Conservation (phyloP, 2,329 filamentous ascomycete species). For the Epichloe gansuensis region DNA sequence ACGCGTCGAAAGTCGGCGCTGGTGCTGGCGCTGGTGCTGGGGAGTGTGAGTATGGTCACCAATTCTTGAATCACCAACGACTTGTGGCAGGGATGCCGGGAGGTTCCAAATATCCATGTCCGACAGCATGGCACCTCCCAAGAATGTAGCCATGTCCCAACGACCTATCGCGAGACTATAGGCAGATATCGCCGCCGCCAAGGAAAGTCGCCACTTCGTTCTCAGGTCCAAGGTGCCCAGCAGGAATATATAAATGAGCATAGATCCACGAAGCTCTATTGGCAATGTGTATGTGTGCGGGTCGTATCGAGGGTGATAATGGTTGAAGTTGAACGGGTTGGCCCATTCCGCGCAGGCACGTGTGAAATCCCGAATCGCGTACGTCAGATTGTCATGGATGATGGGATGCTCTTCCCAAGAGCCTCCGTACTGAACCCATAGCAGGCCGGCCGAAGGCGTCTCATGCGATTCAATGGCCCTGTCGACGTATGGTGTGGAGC, state of each 20-base stretch:
- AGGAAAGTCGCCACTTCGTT: constrained; percentile 19
- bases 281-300: constrained; percentile 30
- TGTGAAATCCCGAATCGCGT: constrained; percentile 26
- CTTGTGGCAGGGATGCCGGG: background rate
- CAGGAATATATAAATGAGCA: constrained; percentile 27
- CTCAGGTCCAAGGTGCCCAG: constrained; percentile 25
- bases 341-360: constrained; percentile 26
- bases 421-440: constrained; percentile 26
- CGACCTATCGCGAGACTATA: constrained; percentile 23
- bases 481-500: too few relatives aligned
- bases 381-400: constrained; percentile 24
- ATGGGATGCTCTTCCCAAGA: constrained; percentile 29
- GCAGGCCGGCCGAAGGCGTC: constrained; percentile 10
- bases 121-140: constrained; percentile 24
- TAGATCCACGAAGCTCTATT: constrained; percentile 28
- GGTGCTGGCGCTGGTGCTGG: background rate
- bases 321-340: constrained; percentile 27
- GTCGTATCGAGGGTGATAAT: constrained; percentile 27
- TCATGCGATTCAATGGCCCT: constrained; percentile 1
- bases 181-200: constrained; percentile 17
- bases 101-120: constrained; percentile 21
- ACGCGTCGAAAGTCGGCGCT: background rate
- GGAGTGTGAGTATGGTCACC: background rate
- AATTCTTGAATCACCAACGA: background rate
- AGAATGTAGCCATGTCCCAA: constrained; percentile 28